These are phyloP conservation scores for Fusarium verrucosum DNA, from an alignment of 2,329 filamentous ascomycete species.

Conservation along the genomic window DNA sequence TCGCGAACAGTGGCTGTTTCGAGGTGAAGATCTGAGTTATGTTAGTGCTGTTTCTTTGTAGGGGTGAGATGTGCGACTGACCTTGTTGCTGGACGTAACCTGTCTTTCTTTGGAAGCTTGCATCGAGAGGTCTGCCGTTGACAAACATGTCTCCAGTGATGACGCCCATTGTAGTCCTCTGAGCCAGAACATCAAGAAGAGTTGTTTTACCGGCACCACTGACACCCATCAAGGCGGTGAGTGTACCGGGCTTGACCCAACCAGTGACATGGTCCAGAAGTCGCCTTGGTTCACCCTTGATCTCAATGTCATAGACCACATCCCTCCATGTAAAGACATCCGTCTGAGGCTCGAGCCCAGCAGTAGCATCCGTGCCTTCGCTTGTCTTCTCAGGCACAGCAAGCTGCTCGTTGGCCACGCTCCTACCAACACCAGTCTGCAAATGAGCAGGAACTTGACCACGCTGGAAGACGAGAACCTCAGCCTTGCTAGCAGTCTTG, in stretches of 20 bases:
- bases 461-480: conserved; percentile 73
- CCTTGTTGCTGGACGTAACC: conserved; percentile 75
- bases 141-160: conserved; percentile 74
- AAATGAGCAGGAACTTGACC: conserved; percentile 60
- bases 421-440: conserved; percentile 41
- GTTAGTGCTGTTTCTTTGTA: neutral
- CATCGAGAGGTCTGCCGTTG: conserved; percentile 65
- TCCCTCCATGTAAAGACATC: conserved; percentile 81
- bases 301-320: conserved; percentile 75
- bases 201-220: conserved; percentile 59
- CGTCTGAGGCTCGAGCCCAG: conserved; percentile 54
- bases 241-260: conserved; percentile 88
- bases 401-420: conserved; percentile 45
- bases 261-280: conserved; percentile 83
- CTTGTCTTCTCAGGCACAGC: conserved; percentile 39
- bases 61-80: conserved; percentile 17
- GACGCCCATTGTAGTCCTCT: conserved; percentile 67
- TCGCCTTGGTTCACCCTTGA: conserved; percentile 76
- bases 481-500: conserved; percentile 68
- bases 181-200: conserved; percentile 54
- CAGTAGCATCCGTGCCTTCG: conserved; percentile 33
- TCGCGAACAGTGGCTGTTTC: conserved; percentile 65
- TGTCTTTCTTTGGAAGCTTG: conserved; percentile 70
- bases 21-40: conserved; percentile 60
- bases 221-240: conserved; percentile 80